Conservation (phyloP, 805 yeast species). For the Saccharomycopsis babjevae region DNA sequence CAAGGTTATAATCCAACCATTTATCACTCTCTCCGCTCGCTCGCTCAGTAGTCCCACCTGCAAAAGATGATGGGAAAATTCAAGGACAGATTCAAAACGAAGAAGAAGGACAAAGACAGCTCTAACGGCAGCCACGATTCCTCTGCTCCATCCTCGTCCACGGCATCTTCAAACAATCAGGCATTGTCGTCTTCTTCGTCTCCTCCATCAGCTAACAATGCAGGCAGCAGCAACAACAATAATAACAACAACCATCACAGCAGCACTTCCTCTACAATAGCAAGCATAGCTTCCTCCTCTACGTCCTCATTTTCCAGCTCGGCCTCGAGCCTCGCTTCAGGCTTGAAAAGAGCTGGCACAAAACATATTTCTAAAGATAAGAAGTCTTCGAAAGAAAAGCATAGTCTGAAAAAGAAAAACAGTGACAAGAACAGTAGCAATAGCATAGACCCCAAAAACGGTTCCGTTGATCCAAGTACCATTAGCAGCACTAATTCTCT, state of each 20-base stretch:
- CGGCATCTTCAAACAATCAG: neutral
- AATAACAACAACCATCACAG: neutral
- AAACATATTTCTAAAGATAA: slow-evolving; percentile 16
- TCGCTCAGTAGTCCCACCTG: neutral
- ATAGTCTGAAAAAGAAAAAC: neutral
- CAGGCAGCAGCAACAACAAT: neutral
- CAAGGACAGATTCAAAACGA: slow-evolving; percentile 18
- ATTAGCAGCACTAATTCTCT: neutral
- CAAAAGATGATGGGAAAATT: slow-evolving; percentile 19
- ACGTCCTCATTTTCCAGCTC: neutral
- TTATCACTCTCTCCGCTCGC: too few species aligned
- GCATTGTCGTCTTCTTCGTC: neutral
- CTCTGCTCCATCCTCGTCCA: neutral
- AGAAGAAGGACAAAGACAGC: slow-evolving; percentile 14
- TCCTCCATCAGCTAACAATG: neutral
- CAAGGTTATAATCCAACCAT: too few species aligned
- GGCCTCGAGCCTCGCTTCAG: slow-evolving; percentile 4
- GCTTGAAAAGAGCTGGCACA: slow-evolving; percentile 16
- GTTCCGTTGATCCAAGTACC: neutral
- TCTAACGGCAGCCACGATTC: neutral
- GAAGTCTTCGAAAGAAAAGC: slow-evolving; percentile 10
- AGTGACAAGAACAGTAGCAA: neutral
- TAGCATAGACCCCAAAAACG: neutral
- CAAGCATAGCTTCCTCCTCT: neutral
- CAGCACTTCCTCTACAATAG: neutral